A percentile compares a stretch with the other conserved stretches of the same genome.
Conservation (phyloP, 768 basidiomycete genomes). For the Lactarius vividus region DNA sequence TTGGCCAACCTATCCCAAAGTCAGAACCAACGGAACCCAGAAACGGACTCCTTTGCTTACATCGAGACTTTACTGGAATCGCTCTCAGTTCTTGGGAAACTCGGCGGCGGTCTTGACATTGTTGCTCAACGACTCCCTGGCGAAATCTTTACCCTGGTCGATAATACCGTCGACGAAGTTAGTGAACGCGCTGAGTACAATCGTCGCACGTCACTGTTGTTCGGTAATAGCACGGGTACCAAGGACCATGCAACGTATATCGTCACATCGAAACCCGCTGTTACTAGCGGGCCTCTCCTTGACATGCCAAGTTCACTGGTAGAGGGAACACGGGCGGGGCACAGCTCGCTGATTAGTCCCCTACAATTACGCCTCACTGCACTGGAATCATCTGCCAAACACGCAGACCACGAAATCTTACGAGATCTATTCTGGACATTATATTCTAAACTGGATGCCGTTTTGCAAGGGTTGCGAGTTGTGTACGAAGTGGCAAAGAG, state of each 20-base stretch:
- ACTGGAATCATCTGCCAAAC: slow-evolving; percentile 68
- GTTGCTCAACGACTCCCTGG: slow-evolving; percentile 77
- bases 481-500: slow-evolving; percentile 88
- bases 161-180: slow-evolving; percentile 86
- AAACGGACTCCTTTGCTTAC: slow-evolving; percentile 89
- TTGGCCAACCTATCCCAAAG: slow-evolving; percentile 16
- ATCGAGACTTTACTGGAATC: slow-evolving; percentile 92
- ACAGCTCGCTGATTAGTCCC: slow-evolving; percentile 42
- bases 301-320: slow-evolving; percentile 19
- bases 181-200: slow-evolving; percentile 86
- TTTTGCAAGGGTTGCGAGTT: slow-evolving; percentile 85
- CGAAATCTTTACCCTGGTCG: slow-evolving; percentile 84
- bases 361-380: slow-evolving; percentile 65
- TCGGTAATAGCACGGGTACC: slow-evolving; percentile 27
- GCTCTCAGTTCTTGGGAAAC: slow-evolving; percentile 85
- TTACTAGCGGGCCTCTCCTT: slow-evolving; percentile 27
- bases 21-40: slow-evolving; percentile 58
- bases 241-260: slow-evolving; percentile 47
- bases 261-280: slow-evolving; percentile 39
- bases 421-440: slow-evolving; percentile 95
- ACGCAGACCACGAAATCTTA: slow-evolving; percentile 80
- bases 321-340: slow-evolving; percentile 14
- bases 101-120: slow-evolving; percentile 80
- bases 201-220: slow-evolving; percentile 45
- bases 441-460: slow-evolving; percentile 93